phyloP scores from a whole-genome alignment of 1,284 basidiomycete genomes.

The Ganoderma lingzhi region DNA sequence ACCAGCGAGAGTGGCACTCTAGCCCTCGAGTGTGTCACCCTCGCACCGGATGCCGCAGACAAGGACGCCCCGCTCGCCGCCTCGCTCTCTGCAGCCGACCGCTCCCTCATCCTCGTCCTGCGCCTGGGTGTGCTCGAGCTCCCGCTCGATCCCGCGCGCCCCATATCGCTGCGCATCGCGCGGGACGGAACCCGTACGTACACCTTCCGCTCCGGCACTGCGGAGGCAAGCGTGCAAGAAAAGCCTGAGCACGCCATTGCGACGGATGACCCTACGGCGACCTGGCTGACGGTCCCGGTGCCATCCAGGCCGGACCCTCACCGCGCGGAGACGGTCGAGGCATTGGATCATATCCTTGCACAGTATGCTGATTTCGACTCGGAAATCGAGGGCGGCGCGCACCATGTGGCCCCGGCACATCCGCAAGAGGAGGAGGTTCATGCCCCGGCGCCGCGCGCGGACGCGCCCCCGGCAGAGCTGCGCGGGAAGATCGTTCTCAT shows the following conservation, averaged over 20 bases:
- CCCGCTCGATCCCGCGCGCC: slow-evolving; percentile 60
- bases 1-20: slow-evolving; percentile 52
- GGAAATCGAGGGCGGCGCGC: slow-evolving; percentile 17
- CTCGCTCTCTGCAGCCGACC: slow-evolving; percentile 39
- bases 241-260: not conserved
- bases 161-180: slow-evolving; percentile 49
- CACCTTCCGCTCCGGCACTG: slow-evolving; percentile 36
- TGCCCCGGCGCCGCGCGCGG: not conserved
- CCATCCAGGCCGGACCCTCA: slow-evolving; percentile 45
- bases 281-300: slow-evolving; percentile 49
- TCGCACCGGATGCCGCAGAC: slow-evolving; percentile 39
- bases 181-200: slow-evolving; percentile 52
- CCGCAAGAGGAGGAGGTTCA: not conserved
- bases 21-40: slow-evolving; percentile 62
- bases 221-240: slow-evolving; percentile 34
- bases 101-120: slow-evolving; percentile 67
- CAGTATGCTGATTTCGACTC: slow-evolving; percentile 66
- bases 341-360: slow-evolving; percentile 72
- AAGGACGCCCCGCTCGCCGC: slow-evolving; percentile 37
- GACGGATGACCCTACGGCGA: slow-evolving; percentile 10
- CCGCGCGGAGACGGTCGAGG: slow-evolving; percentile 67
- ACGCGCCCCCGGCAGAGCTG: slow-evolving; percentile 49
- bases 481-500: slow-evolving; percentile 77
- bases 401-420: slow-evolving; percentile 22
- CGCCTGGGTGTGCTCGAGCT: slow-evolving; percentile 67